Conservation (phyloP, 2,329 filamentous ascomycete species). For the Beauveria caledonica region DNA sequence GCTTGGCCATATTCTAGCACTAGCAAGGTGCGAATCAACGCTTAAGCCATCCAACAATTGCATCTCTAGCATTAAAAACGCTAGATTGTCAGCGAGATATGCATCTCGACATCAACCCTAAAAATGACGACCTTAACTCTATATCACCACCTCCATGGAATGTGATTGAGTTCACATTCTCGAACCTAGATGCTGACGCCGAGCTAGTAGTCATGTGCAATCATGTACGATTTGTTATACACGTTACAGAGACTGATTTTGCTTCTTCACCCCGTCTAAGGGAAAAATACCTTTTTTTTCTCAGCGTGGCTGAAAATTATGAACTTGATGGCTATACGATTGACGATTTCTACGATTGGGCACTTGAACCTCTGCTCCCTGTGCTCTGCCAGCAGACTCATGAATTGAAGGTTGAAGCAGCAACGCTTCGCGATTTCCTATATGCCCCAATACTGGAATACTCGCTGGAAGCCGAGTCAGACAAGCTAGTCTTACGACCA, state of each 20-base stretch:
- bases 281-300: neutral
- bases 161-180: neutral
- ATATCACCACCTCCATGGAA: neutral
- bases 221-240: neutral
- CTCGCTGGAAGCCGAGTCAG: neutral
- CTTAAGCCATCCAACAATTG: too few relatives aligned
- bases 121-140: neutral
- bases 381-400: neutral
- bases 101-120: too few relatives aligned
- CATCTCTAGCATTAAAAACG: neutral
- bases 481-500: neutral
- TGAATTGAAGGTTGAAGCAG: neutral
- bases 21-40: too few relatives aligned
- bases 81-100: neutral
- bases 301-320: neutral
- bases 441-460: neutral
- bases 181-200: neutral
- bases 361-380: neutral
- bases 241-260: neutral
- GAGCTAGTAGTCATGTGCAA: neutral
- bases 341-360: neutral
- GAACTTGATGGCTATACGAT: neutral
- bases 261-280: neutral
- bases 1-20: too few relatives aligned
- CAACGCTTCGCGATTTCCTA: neutral